Evolutionary conservation across 441 rosid species (phyloP).

Genomic region (Metrosideros polymorpha): DNA sequence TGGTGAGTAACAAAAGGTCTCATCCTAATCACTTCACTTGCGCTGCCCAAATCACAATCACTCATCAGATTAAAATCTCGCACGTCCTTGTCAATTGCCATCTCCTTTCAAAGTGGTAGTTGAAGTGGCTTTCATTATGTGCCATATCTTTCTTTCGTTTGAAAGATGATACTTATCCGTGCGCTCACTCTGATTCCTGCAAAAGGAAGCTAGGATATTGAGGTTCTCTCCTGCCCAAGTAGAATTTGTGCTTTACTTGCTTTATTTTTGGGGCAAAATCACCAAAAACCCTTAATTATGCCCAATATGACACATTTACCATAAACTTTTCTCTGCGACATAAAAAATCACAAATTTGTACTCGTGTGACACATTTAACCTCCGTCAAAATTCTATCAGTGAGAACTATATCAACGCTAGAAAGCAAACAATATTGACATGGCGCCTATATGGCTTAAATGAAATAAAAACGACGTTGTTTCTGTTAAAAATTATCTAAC

Average conservation of each 20-base stretch:
- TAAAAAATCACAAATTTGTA: too few relatives aligned
- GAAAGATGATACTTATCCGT: background rate
- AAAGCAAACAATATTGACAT: too few relatives aligned
- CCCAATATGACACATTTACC: too few relatives aligned
- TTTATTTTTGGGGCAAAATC: too few relatives aligned
- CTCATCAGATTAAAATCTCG: background rate
- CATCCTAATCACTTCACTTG: conserved; percentile 11
- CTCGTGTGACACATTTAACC: too few relatives aligned
- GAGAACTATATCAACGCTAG: too few relatives aligned
- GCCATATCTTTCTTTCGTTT: background rate
- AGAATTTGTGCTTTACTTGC: background rate
- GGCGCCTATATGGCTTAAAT: too few relatives aligned
- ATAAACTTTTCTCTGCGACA: too few relatives aligned
- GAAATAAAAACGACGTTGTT: too few relatives aligned
- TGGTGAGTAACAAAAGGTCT: conserved; percentile 41
- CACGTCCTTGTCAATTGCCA: conserved; percentile 7
- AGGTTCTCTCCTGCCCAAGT: background rate
- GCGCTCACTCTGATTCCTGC: background rate
- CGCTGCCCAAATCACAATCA: background rate
- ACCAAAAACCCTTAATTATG: too few relatives aligned
- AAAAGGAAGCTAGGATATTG: background rate
- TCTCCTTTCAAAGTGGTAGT: background rate
- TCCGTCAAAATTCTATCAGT: too few relatives aligned
- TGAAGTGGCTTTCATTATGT: background rate
- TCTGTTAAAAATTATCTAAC: too few relatives aligned